Conservation (phyloP, 352 stramenopile species). For the Phytophthora kernoviae region DNA sequence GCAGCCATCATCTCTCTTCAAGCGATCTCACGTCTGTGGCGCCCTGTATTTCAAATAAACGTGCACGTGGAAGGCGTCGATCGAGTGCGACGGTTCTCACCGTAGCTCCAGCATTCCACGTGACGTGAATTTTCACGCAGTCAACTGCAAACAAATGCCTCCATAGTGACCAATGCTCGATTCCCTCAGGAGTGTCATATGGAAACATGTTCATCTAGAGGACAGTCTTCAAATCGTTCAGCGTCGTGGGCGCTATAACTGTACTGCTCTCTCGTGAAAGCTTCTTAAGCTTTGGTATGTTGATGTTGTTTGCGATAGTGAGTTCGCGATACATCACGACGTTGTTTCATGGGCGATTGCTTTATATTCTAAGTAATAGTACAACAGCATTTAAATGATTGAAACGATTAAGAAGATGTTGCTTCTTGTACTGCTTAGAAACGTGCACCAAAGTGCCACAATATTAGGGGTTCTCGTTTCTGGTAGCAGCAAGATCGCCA, state of each 20-base stretch:
- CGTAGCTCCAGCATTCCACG: slow-evolving; percentile 80
- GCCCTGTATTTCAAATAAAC: slow-evolving; percentile 61
- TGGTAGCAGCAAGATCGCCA: too few relatives aligned
- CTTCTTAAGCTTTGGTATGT: too few relatives aligned
- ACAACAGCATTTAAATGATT: too few relatives aligned
- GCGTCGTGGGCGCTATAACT: slow-evolving; percentile 75
- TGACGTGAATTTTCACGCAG: slow-evolving; percentile 70
- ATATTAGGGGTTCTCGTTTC: too few relatives aligned
- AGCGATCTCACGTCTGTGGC: neutral
- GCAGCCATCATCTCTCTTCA: neutral
- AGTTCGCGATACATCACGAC: too few relatives aligned
- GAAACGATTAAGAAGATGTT: too few relatives aligned
- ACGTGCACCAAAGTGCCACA: too few relatives aligned
- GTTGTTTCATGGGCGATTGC: too few relatives aligned
- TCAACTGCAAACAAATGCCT: slow-evolving; percentile 67
- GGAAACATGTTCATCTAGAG: slow-evolving; percentile 89
- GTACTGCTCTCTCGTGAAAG: slow-evolving; percentile 1
- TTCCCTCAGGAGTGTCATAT: slow-evolving; percentile 75
- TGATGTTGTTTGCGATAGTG: too few relatives aligned
- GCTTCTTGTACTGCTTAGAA: too few relatives aligned
- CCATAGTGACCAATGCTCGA: slow-evolving; percentile 87
- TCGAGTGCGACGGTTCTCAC: slow-evolving; percentile 86
- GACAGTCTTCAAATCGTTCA: slow-evolving; percentile 58
- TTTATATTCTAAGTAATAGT: too few relatives aligned
- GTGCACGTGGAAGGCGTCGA: slow-evolving; percentile 88